Percentiles rank a stretch among this genome's conserved stretches.
Conservation (phyloP, 2,329 filamentous ascomycete species). For the Phymatotrichopsis omnivora region DNA sequence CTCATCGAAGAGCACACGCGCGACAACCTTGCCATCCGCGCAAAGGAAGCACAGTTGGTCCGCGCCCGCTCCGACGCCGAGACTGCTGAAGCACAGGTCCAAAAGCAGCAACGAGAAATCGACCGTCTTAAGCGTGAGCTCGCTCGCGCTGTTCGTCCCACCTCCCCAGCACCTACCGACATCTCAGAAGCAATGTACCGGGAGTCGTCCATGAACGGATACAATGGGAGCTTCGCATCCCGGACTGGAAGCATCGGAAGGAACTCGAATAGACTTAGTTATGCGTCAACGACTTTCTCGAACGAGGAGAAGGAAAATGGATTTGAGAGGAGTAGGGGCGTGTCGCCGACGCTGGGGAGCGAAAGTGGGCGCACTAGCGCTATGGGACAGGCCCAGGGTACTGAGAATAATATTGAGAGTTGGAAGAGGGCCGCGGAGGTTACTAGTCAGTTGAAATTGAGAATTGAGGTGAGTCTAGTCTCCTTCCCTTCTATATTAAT, state of each 20-base stretch:
- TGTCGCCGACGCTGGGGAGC: constrained; percentile 30
- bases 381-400: constrained; percentile 33
- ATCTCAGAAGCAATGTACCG: constrained; percentile 33
- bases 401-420: constrained; percentile 62
- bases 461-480: constrained; percentile 57
- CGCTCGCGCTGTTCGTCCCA: constrained; percentile 43
- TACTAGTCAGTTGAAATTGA: constrained; percentile 89
- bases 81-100: constrained; percentile 74
- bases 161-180: constrained; percentile 49
- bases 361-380: constrained; percentile 34
- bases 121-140: constrained; percentile 87
- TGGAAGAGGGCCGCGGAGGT: constrained; percentile 97
- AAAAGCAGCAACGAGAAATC: constrained; percentile 74
- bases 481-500: background rate
- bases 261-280: constrained; percentile 38
- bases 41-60: constrained; percentile 94
- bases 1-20: constrained; percentile 95
- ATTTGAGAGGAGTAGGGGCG: constrained; percentile 15
- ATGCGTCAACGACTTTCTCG: constrained; percentile 51
- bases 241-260: constrained; percentile 17
- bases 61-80: constrained; percentile 84
- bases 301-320: constrained; percentile 69
- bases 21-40: constrained; percentile 91
- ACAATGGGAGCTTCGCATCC: too few relatives aligned
- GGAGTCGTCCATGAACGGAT: constrained; percentile 20